These are phyloP conservation scores for Pythium myriotylum DNA, from an alignment of 352 stramenopile species.

Conservation along the genomic window DNA sequence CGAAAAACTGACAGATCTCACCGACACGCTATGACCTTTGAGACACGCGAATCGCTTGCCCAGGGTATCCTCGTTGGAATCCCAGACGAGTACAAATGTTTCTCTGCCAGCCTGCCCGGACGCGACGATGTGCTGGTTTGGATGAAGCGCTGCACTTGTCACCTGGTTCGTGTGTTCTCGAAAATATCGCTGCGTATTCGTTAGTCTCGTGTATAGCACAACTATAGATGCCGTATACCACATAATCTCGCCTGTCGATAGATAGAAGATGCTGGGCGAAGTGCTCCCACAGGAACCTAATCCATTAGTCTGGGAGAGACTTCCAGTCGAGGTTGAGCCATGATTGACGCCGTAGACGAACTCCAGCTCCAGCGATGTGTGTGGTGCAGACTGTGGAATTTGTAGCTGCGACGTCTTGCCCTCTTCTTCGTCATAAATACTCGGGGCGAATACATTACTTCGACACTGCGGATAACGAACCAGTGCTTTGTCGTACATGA, in stretches of 20 bases:
- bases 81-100: conserved; percentile 69
- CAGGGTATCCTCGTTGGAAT: conserved; percentile 57
- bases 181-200: conserved; percentile 59
- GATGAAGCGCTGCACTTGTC: conserved; percentile 55
- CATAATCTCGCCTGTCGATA: conserved; percentile 60
- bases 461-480: conserved; percentile 67
- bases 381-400: conserved; percentile 26
- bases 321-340: conserved; percentile 23
- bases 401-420: neutral
- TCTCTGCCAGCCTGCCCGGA: conserved; percentile 62
- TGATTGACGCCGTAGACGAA: conserved; percentile 67
- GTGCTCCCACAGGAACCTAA: conserved; percentile 27
- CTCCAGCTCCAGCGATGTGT: conserved; percentile 51
- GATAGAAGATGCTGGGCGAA: conserved; percentile 54
- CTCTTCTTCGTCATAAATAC: conserved; percentile 42
- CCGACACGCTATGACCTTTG: conserved; percentile 53
- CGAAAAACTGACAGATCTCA: conserved; percentile 69
- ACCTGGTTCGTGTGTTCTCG: conserved; percentile 64
- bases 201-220: conserved; percentile 57
- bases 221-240: conserved; percentile 66
- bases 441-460: conserved; percentile 69
- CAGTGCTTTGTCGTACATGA: conserved; percentile 64
- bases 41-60: conserved; percentile 59
- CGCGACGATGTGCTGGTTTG: conserved; percentile 60
- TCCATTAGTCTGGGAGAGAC: conserved; percentile 25